A percentile compares a stretch with the other conserved stretches of the same genome.
These are phyloP conservation scores for Stephania yunnanensis DNA, from an alignment of 164 flowering plant genomes.

Conservation along the genomic window DNA sequence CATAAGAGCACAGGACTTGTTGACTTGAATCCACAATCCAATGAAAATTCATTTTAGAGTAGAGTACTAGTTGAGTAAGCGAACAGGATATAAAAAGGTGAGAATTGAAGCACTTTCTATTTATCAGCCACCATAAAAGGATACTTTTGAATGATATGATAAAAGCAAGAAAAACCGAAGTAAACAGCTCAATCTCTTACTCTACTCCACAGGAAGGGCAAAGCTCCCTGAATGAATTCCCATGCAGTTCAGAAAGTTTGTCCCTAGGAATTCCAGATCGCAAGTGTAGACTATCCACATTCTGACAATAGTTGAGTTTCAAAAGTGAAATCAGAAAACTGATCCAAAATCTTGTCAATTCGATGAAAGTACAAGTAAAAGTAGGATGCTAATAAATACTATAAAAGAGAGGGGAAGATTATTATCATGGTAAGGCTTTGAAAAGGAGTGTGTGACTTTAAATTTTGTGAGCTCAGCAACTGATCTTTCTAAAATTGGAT, in stretches of 20 bases:
- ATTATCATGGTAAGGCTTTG: neutral
- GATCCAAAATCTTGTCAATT: constrained; percentile 3
- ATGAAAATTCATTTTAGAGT: too few relatives aligned
- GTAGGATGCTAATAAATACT: neutral
- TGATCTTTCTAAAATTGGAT: neutral
- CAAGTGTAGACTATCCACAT: constrained; percentile 94
- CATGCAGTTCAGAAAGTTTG: constrained; percentile 92
- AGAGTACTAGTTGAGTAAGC: too few relatives aligned
- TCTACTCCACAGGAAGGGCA: constrained; percentile 84
- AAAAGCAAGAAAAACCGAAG: neutral
- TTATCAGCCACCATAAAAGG: neutral
- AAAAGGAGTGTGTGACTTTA: neutral
- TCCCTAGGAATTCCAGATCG: constrained; percentile 97
- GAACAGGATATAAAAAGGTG: neutral
- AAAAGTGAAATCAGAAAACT: constrained; percentile 1
- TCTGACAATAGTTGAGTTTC: constrained; percentile 36
- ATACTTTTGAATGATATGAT: neutral
- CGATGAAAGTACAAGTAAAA: neutral
- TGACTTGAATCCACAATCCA: too few relatives aligned
- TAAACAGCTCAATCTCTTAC: constrained; percentile 43
- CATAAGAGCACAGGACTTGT: neutral
- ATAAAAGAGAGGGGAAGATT: neutral
- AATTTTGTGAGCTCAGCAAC: neutral
- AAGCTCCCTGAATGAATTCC: constrained; percentile 88
- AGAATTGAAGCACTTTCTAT: neutral